Evolutionary conservation across 2,329 filamentous ascomycete species (phyloP).

Genomic region (Colletotrichum siamense): DNA sequence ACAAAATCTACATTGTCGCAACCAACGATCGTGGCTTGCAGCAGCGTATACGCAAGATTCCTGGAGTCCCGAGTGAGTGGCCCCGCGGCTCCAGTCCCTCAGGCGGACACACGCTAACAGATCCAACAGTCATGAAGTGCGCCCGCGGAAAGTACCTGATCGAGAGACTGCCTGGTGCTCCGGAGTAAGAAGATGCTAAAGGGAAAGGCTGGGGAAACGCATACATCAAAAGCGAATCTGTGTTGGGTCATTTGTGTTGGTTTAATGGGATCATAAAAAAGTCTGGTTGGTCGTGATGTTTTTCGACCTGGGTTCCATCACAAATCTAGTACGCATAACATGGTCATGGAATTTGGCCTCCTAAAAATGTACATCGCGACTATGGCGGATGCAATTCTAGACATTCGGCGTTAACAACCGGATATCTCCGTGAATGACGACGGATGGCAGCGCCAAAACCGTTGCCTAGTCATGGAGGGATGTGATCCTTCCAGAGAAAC

Average conservation of each 20-base stretch:
- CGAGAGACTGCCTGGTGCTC: slow-evolving; percentile 86
- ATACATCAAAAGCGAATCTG: not conserved
- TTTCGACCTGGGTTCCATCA: slow-evolving; percentile 4
- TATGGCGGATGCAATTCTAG: not conserved
- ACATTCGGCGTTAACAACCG: not conserved
- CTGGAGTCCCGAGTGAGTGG: slow-evolving; percentile 1
- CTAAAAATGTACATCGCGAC: not conserved
- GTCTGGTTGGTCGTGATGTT: slow-evolving; percentile 9
- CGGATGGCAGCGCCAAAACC: not conserved
- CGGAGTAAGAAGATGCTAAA: slow-evolving; percentile 50
- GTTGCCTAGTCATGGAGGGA: not conserved
- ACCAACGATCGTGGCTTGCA: slow-evolving; percentile 83
- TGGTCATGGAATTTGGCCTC: not conserved
- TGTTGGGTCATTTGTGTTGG: not conserved
- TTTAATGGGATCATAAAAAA: not conserved
- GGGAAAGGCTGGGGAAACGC: not conserved
- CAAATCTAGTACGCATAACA: not conserved
- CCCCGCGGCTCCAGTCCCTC: slow-evolving; percentile 45
- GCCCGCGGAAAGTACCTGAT: slow-evolving; percentile 93
- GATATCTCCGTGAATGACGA: slow-evolving; percentile 4
- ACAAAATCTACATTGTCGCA: slow-evolving; percentile 72
- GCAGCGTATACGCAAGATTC: slow-evolving; percentile 75
- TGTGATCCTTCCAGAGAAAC: not conserved
- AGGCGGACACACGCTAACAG: slow-evolving; percentile 51
- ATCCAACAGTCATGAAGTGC: slow-evolving; percentile 72